Evolutionary conservation across 805 yeast species (phyloP), one percentile per base, ranked within the genome.

Genomic region (Scheffersomyces coipomensis): DNA sequence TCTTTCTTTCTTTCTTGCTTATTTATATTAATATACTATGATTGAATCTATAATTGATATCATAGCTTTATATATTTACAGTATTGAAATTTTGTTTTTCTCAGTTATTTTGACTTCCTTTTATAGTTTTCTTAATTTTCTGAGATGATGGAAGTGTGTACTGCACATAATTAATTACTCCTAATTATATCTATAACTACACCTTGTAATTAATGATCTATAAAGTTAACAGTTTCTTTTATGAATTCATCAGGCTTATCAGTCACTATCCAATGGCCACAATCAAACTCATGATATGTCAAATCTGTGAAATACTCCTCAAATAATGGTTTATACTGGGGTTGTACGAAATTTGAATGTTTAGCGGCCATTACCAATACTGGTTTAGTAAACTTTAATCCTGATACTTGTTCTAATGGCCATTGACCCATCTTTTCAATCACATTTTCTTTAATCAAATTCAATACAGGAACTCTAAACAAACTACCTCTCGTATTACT

Each of bases 341-440:
- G 60, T 12, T 50, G 52, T 12, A 79, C 65, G 40, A 78, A 72
- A 0, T 56, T 51, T 2, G 81, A 74, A 12, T 61, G 40, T 13
- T 53, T 40, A 3, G 75, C 83, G 39, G 67, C 65, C 51, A 78
- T 55, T 35, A 78, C 69, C 30, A 73, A 45, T 2, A 70, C 65
- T 1, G 73, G 70, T 21, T 57, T 58, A 2, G 42, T 34, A 48
- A 53, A 56, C n/a, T 21, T 36, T 27, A 13, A 13, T 5, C 18
- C 18, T 21, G 37, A 30, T 27, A 41, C 33, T 15, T 42, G 41
- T 23, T 29, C 35, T 34, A 44, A 33, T n/a, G 64, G 66, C 62
- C 63, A 60, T 16, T 44, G 48, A 9, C 57, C 57, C 33, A 60
- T 16, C 9, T 43, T 40, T 2, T 39, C 41, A 11, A 56, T 26